These are phyloP conservation scores for Xylariaceae sp. DNA, from an alignment of 2,329 filamentous ascomycete species.

Conservation along the genomic window DNA sequence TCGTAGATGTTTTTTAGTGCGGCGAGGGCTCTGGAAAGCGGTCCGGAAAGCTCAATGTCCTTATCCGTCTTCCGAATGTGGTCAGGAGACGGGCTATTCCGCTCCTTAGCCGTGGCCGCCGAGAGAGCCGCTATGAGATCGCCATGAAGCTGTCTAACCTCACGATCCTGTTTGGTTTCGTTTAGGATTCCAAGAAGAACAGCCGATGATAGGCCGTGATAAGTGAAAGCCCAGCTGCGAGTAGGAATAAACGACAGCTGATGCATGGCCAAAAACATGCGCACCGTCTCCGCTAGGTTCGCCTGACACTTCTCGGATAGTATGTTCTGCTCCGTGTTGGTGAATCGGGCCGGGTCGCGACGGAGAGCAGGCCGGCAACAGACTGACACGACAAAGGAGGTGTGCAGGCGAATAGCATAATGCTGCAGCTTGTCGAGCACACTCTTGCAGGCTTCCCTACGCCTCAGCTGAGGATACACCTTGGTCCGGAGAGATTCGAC, in stretches of 20 bases:
- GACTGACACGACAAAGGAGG: conserved; percentile 60
- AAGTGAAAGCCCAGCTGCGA: conserved; percentile 63
- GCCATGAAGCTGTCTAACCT: conserved; percentile 58
- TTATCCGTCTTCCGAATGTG: conserved; percentile 52
- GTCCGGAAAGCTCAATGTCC: conserved; percentile 58
- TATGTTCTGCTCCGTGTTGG: conserved; percentile 46
- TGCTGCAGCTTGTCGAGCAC: conserved; percentile 59
- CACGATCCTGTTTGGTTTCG: conserved; percentile 58
- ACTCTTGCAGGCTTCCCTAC: conserved; percentile 59
- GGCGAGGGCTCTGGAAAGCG: conserved; percentile 54
- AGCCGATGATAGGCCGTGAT: conserved; percentile 61
- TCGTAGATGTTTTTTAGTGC: conserved; percentile 63
- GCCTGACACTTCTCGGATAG: conserved; percentile 56
- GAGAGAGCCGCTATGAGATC: conserved; percentile 60
- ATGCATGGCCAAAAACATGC: conserved; percentile 66
- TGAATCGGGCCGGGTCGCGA: conserved; percentile 47
- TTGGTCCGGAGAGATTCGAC: conserved; percentile 48
- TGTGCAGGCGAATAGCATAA: conserved; percentile 60
- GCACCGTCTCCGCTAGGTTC: conserved; percentile 60
- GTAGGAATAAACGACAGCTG: conserved; percentile 62
- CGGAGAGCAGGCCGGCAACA: conserved; percentile 59
- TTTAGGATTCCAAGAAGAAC: conserved; percentile 58
- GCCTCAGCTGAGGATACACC: conserved; percentile 48
- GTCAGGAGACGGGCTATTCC: conserved; percentile 45
- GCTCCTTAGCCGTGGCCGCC: conserved; percentile 58